Base-by-base conservation (phyloP, 73 alveolate species). In the Uronychia binucleata region DNA sequence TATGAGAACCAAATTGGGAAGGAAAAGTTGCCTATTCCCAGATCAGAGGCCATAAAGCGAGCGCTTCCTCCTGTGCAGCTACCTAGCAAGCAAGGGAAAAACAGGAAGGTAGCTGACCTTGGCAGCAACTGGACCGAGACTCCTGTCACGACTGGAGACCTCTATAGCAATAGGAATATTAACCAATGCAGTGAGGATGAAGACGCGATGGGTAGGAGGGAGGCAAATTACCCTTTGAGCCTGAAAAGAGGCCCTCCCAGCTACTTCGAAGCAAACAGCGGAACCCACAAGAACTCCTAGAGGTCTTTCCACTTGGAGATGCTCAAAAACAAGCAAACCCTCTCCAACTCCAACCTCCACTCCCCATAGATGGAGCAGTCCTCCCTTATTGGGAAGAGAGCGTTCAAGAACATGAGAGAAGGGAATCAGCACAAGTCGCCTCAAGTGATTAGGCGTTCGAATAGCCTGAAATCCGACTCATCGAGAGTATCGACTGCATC, bases 401-500 rank as follows among this genome's bases (percentile, higher is more conserved):
- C 5, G 19, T 75, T 26, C 28, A 75, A 46, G 67, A 46, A 46
- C 67, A 11, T 46, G n/a, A 46, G 19, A 5, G 67, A 5, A 11
- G 67, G n/a, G 5, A 11, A 46, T 46, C 5, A 46, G 67, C 67
- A 46, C 26, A 26, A 67, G 26, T 67, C 29, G 26, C 32, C 32
- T 30, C 78, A 14, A 13, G 26, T 67, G 26, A 74, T 81, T 0
- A 88, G 83, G 59, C 67, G 90, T 33, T 33, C 84, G 30, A 85
- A 78, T 26, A 59, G 87, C 33, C 79, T 82, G 1, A 57, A 29
- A 1, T 88, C 94, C 29, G 83, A 79, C 76, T 79, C 78, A 1
- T 88, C 94, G 1, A 88, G 75, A 0, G 76, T 88, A 1, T 88
- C 94, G 13, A 88, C 94, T 75, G 94, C 94, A 14, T 88, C 94